Conservation (phyloP, 768 basidiomycete species). For the Kwoniella mangroviensis region DNA sequence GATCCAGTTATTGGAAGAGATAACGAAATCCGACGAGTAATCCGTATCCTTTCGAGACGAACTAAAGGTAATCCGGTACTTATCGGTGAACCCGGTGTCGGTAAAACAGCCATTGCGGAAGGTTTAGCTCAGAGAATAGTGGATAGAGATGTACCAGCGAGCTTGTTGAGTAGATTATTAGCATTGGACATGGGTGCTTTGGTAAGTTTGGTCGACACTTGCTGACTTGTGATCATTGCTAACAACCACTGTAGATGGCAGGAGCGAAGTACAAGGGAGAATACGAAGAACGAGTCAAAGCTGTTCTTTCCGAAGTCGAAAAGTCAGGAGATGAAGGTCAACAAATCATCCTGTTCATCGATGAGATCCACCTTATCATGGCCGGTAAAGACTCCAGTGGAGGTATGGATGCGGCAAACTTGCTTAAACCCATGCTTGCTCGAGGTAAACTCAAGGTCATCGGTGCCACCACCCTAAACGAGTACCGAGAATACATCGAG, state of each 20-base stretch:
- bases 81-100: conserved; percentile 85
- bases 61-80: conserved; percentile 98
- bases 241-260: conserved; percentile 61
- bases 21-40: conserved; percentile 82
- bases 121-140: conserved; percentile 94
- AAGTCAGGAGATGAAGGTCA: conserved; percentile 77
- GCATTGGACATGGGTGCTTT: conserved; percentile 94
- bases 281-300: conserved; percentile 94
- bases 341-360: conserved; percentile 89
- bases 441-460: conserved; percentile 72
- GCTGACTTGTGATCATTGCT: background rate
- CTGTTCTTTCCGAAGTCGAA: conserved; percentile 89
- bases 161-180: conserved; percentile 54
- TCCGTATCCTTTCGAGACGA: conserved; percentile 77
- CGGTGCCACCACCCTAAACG: conserved; percentile 85
- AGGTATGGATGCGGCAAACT: conserved; percentile 87
- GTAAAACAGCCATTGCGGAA: conserved; percentile 94
- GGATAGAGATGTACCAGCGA: conserved; percentile 71
- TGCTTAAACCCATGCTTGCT: conserved; percentile 84
- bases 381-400: conserved; percentile 71
- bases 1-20: conserved; percentile 64
- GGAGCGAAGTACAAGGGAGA: conserved; percentile 78
- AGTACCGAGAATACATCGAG: conserved; percentile 72
- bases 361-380: conserved; percentile 92
- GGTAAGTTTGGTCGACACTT: conserved; percentile 68